phyloP scores from a whole-genome alignment of 2,329 filamentous ascomycete species.

The Fusarium robinianum region DNA sequence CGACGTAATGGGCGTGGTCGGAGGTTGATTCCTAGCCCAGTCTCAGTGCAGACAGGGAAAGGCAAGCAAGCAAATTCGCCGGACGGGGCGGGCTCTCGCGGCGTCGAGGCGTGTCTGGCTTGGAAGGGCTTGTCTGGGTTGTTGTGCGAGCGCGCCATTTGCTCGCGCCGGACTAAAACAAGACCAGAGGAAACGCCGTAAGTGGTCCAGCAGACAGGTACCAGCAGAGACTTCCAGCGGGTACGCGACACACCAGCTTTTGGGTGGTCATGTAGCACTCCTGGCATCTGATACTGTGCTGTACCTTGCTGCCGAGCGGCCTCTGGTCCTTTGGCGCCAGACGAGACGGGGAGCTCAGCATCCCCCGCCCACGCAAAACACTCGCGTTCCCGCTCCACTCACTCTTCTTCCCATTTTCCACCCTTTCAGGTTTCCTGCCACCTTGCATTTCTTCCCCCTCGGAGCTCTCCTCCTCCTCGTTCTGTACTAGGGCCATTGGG shows the following conservation, averaged over 20 bases:
- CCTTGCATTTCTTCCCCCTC: slow-evolving; percentile 9
- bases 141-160: slow-evolving; percentile 34
- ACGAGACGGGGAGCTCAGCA: slow-evolving; percentile 38
- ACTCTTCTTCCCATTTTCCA: slow-evolving; percentile 33
- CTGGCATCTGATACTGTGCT: slow-evolving; percentile 45
- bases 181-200: slow-evolving; percentile 32
- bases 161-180: slow-evolving; percentile 36
- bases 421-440: slow-evolving; percentile 25
- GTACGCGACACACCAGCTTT: slow-evolving; percentile 44
- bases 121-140: slow-evolving; percentile 34
- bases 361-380: slow-evolving; percentile 37
- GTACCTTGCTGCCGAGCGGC: slow-evolving; percentile 36
- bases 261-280: slow-evolving; percentile 41
- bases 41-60: slow-evolving; percentile 12
- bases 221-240: slow-evolving; percentile 43
- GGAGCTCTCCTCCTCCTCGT: neutral
- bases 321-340: slow-evolving; percentile 24
- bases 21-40: slow-evolving; percentile 2
- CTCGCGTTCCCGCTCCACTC: slow-evolving; percentile 35
- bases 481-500: too few relatives aligned
- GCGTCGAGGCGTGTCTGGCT: slow-evolving; percentile 12
- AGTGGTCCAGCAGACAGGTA: slow-evolving; percentile 38
- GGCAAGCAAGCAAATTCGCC: slow-evolving; percentile 28
- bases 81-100: slow-evolving; percentile 1
- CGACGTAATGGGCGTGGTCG: slow-evolving; percentile 5